These are phyloP conservation scores for Penicillium paneum DNA, from an alignment of 2,329 filamentous ascomycete species.

Conservation along the genomic window DNA sequence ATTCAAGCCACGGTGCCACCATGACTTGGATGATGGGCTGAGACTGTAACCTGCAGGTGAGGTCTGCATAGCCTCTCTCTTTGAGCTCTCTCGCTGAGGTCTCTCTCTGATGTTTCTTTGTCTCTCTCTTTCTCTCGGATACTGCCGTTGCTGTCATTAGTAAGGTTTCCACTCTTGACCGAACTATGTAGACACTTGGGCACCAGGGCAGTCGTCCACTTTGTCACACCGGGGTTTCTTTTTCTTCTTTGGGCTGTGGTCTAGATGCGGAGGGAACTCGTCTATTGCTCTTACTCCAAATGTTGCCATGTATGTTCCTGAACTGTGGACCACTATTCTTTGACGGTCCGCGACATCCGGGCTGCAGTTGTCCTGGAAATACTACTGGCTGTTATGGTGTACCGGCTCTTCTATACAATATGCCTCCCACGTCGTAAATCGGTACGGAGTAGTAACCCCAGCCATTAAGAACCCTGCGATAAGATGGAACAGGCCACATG, in stretches of 20 bases:
- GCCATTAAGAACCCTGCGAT: background rate
- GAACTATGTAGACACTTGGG: background rate
- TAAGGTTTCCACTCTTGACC: constrained; percentile 5
- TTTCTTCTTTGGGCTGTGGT: background rate
- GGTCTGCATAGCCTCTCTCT: background rate
- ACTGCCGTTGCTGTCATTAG: constrained; percentile 2
- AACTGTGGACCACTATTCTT: constrained; percentile 3
- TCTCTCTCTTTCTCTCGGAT: background rate
- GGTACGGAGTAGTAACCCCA: background rate
- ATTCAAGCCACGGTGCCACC: too few species aligned
- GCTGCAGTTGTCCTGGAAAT: constrained; percentile 8
- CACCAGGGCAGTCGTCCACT: background rate
- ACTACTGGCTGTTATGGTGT: background rate
- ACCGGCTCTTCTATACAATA: background rate
- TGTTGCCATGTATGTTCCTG: background rate
- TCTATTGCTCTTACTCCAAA: constrained; percentile 10
- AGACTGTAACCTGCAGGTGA: constrained; percentile 1
- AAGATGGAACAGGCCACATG: constrained; percentile 6
- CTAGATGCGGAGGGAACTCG: constrained; percentile 9
- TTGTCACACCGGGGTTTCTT: constrained; percentile 1
- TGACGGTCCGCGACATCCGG: constrained; percentile 12
- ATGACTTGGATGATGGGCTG: constrained; percentile 1
- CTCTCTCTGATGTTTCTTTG: too few species aligned
- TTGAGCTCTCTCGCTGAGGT: too few species aligned
- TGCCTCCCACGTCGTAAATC: background rate